A percentile compares a stretch with the other conserved stretches of the same genome.
Evolutionary conservation across 2,329 filamentous ascomycete genomes (phyloP).

Genomic region (Pseudopyrenochaeta lycopersici): DNA sequence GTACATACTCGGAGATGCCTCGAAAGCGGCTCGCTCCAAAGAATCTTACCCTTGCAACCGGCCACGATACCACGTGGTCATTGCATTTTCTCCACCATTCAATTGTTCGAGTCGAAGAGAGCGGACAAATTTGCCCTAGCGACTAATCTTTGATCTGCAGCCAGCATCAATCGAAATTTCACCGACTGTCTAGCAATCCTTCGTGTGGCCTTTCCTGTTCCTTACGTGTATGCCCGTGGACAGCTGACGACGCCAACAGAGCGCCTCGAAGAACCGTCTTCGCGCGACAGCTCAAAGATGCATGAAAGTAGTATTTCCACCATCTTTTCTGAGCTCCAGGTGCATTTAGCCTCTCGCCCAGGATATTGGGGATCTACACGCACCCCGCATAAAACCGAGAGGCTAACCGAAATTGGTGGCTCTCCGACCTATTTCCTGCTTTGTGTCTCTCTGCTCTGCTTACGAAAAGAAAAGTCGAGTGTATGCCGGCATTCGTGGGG

Average conservation of each 20-base stretch:
- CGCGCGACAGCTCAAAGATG: too few species aligned
- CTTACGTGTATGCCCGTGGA: conserved; percentile 19
- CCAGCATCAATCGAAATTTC: conserved; percentile 6
- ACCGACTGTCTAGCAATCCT: background rate
- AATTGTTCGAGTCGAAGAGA: conserved; percentile 1
- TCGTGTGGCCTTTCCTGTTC: conserved; percentile 16
- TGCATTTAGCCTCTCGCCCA: conserved; percentile 13
- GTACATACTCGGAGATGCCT: background rate
- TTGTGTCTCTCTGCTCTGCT: background rate
- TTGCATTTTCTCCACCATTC: conserved; percentile 7
- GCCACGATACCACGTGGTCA: conserved; percentile 14
- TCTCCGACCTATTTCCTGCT: conserved; percentile 15
- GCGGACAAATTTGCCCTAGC: conserved; percentile 15
- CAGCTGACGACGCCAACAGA: conserved; percentile 15
- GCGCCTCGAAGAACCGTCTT: background rate
- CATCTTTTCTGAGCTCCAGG: conserved; percentile 2
- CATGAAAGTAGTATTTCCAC: conserved; percentile 7
- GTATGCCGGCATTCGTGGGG: background rate
- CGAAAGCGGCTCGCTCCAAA: background rate
- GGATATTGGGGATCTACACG: conserved; percentile 21
- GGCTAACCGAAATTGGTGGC: conserved; percentile 9
- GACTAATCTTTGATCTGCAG: conserved; percentile 8
- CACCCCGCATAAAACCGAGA: conserved; percentile 17
- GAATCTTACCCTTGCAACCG: background rate
- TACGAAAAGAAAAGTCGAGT: background rate